Conservation (phyloP, 192 early-diverging fungal genomes). For the Coemansia sp. region DNA sequence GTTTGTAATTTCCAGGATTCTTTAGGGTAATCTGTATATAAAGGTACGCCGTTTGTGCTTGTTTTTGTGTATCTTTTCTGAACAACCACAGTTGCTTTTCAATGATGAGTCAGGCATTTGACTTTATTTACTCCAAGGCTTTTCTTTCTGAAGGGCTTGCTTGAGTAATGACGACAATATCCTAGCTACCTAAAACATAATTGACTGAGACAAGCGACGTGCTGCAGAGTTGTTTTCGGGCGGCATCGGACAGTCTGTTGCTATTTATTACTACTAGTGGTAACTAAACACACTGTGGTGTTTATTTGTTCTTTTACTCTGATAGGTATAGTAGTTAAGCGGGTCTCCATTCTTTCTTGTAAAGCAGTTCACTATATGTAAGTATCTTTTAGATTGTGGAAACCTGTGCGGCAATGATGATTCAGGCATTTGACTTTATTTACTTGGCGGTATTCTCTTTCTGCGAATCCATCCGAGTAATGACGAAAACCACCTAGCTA, state of each 20-base stretch:
- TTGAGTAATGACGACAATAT: slow-evolving; percentile 12
- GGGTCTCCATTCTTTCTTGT: not conserved
- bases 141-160: slow-evolving; percentile 6
- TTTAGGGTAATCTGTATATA: not conserved
- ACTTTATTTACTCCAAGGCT: slow-evolving; percentile 10
- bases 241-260: not conserved
- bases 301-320: no score
- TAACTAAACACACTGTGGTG: not conserved
- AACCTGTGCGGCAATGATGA: slow-evolving; percentile 25
- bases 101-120: slow-evolving; percentile 23
- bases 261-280: not conserved
- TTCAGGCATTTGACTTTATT: slow-evolving; percentile 53
- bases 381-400: not conserved
- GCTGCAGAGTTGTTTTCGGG: not conserved
- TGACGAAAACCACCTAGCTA: slow-evolving; percentile 51
- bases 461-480: slow-evolving; percentile 23
- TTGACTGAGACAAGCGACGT: slow-evolving; percentile 8
- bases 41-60: not conserved
- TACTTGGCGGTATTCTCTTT: slow-evolving; percentile 19
- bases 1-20: no score
- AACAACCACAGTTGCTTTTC: not conserved
- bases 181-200: slow-evolving; percentile 15
- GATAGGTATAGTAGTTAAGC: not conserved
- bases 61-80: not conserved
- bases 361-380: not conserved